Evolutionary conservation across 345 rosid species (phyloP), one percentile per base, ranked within the genome.

Genomic region (Boechera stricta): DNA sequence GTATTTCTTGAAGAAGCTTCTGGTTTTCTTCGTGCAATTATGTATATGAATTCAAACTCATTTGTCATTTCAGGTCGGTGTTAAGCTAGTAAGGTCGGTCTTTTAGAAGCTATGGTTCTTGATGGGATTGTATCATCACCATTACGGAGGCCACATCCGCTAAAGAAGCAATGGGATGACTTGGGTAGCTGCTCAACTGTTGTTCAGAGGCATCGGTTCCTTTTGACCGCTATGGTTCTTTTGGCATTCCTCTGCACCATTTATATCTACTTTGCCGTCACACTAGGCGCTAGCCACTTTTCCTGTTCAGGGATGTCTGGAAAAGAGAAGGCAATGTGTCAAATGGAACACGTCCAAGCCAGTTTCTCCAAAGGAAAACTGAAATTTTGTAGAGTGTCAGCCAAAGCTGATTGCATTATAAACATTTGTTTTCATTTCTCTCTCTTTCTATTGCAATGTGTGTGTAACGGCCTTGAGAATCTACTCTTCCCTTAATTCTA

Each of bases 251-350:
- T 95, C 67, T 95, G 98, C 83, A 89, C 98, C 7, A 58, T 95
- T 74, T 95, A 95, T 80, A 94, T 95, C 71, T 95, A 95, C 78
- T 95, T 95, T 51, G 98, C 99, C 2, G 78, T 95, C 71, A 95
- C 99, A 15, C 69, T 95, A 72, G 98, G 96, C n/a, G 80, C 83
- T 12, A 47, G 82, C 2, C 86, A 72, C 38, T 45, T 70, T 41
- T 78, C 92, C 4, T 95, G 99, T 78, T 84, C 93, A 2, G 91
- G 88, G 6, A 81, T 95, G 82, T 65, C 82, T 2, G 97, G 96
- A 6, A 84, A 78, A 3, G 64, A 80, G 26, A 89, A 68, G 71
- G 89, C 88, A 8, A 63, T 84, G 9, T 95, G 99, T 80, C 84
- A 80, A 28, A 42, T 91, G 59, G 79, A 82, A 78, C 84, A 74